Evolutionary conservation across 2,329 filamentous ascomycete genomes (phyloP), one percentile per base, ranked within the genome.

Genomic region (Orbilia javanica): DNA sequence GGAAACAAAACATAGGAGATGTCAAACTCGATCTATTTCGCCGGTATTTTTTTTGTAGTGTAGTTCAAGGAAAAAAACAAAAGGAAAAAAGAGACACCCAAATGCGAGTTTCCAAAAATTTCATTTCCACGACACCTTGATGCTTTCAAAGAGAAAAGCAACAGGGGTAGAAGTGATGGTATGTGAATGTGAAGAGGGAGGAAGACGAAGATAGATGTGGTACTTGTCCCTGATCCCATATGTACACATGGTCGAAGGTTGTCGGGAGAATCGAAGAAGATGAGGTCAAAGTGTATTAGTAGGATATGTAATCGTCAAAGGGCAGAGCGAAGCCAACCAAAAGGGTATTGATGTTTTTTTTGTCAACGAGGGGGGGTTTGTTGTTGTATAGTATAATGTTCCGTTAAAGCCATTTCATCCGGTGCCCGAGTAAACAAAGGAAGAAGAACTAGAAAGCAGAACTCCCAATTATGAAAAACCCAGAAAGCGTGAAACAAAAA

Each of bases 221-320:
- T 81, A 80, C 78, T 81, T 77, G 75, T 79, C 75, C 74, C 72
- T 76, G 80, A 81, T 76, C 79, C 66, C 29, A 78, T 73, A 79
- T 81, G 79, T 77, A 70, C 55, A 80, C 79, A 80, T 79, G 79
- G 79, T 79, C 70, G 79, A 67, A 73, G 66, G 76, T 57, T 57
- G 73, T 80, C 79, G 80, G 79, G 79, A 80, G n/a, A 80, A 72
- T 62, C 46, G 39, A 67, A 70, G 60, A 70, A 64, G 69, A 74
- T 52, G 64, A 64, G 68, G 72, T 50, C 76, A 69, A 70, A 74
- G 67, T 57, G 67, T 75, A 77, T 75, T 60, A 78, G 11, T 39
- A 65, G 63, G 72, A 44, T 48, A 69, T 80, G 79, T 63, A 79
- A 76, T 75, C 57, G 60, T 76, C 69, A 71, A 76, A 52, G 69